Evolutionary conservation across 768 basidiomycete genomes (phyloP).

Genomic region (Tylopilus rubrobrunneus): DNA sequence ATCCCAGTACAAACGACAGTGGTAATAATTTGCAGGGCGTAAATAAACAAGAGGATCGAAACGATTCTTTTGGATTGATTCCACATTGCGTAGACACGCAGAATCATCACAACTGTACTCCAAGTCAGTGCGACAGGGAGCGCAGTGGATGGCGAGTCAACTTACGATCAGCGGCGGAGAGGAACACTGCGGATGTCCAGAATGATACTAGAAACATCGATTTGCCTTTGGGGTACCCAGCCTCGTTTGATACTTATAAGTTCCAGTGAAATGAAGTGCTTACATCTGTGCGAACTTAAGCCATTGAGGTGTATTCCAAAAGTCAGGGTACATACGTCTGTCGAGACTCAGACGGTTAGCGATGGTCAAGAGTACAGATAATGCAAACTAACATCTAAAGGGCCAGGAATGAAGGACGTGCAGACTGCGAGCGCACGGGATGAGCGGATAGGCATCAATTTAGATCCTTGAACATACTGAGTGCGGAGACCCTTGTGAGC

Average conservation of each 20-base stretch:
- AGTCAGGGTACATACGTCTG: too few relatives aligned
- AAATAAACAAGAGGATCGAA: neutral
- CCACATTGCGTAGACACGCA: slow-evolving; percentile 5
- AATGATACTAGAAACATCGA: neutral
- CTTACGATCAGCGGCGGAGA: neutral
- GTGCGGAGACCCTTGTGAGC: neutral
- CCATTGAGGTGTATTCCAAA: too few relatives aligned
- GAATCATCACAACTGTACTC: slow-evolving; percentile 4
- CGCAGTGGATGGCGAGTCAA: too few relatives aligned
- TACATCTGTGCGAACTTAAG: too few relatives aligned
- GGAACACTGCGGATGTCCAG: neutral
- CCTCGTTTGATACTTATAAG: too few relatives aligned
- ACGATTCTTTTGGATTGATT: neutral
- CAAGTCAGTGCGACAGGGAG: too few relatives aligned
- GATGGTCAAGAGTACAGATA: too few relatives aligned
- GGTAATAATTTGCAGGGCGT: neutral
- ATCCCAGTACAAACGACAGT: neutral
- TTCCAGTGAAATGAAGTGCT: neutral
- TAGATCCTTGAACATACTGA: neutral
- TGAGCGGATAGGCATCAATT: neutral
- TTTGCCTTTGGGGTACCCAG: neutral
- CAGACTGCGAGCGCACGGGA: neutral
- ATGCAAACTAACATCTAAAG: too few relatives aligned
- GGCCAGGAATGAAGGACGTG: neutral
- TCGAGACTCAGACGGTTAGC: too few relatives aligned